Evolutionary conservation across 2,329 filamentous ascomycete genomes (phyloP).

Genomic region (Blastomyces emzantsi): DNA sequence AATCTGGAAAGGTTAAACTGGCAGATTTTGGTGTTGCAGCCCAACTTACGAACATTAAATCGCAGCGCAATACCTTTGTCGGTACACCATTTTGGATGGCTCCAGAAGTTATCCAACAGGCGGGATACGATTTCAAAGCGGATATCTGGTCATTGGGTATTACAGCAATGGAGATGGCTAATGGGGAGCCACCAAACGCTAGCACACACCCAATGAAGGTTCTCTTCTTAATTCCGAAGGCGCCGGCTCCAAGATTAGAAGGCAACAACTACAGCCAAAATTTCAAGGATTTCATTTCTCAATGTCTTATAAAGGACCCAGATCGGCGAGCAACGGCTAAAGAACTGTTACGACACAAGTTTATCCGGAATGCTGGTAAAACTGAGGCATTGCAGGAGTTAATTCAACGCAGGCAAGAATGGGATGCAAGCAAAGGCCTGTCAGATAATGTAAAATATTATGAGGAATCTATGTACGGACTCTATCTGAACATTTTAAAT

Average conservation of each 20-base stretch:
- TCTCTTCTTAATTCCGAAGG: conserved; percentile 83
- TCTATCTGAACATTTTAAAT: background rate
- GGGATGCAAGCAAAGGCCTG: conserved; percentile 62
- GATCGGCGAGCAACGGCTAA: conserved; percentile 75
- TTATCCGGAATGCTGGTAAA: conserved; percentile 79
- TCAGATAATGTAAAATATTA: conserved; percentile 74
- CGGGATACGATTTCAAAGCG: conserved; percentile 75
- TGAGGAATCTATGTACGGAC: conserved; percentile 69
- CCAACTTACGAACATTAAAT: conserved; percentile 95
- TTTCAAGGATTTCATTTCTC: conserved; percentile 87
- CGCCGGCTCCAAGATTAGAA: conserved; percentile 72
- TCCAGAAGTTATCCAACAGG: conserved; percentile 85
- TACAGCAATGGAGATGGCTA: conserved; percentile 80
- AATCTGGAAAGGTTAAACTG: conserved; percentile 83
- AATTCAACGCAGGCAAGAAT: conserved; percentile 70
- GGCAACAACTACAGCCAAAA: conserved; percentile 72
- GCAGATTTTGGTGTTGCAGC: conserved; percentile 96
- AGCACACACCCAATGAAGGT: conserved; percentile 90
- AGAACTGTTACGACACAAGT: conserved; percentile 78
- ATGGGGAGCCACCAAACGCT: conserved; percentile 80
- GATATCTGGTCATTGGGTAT: conserved; percentile 93
- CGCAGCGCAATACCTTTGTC: conserved; percentile 93
- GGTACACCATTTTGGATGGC: conserved; percentile 98
- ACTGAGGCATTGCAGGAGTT: conserved; percentile 81
- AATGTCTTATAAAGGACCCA: conserved; percentile 87